Evolutionary conservation across 208 protist species (phyloP), one percentile per base, ranked within the genome.

Genomic region (Acanthamoeba comandoni): DNA sequence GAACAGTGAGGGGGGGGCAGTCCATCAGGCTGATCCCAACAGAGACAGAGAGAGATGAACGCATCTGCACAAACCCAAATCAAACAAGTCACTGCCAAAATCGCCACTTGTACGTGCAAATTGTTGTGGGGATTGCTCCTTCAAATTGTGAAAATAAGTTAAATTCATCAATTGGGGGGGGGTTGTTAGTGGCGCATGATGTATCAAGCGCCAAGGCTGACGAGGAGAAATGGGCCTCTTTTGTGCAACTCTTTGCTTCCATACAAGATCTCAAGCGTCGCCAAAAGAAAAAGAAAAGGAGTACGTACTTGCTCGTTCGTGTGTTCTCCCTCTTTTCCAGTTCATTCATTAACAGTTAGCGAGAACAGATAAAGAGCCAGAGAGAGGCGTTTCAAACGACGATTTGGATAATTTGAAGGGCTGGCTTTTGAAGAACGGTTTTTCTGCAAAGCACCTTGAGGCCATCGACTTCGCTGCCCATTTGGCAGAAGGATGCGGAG

Each of bases 401-500:
- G 79, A 88, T 39, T 19, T 88, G 52, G 79, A 64, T 8, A 29
- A 88, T 15, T n/a, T 88, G n/a, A 8, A 26, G 0, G 79, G 15
- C 35, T 88, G 79, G 79, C 35, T 88, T 53, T 39, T 88, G 19
- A 69, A 88, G 24, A 88, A 88, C 22, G 79, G 58, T 9, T 48
- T 88, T 35, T 31, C 48, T 35, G 19, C 52, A n/a, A 69, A 88
- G 79, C 70, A 60, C 31, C 39, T 88, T 4, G 79, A 88, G 31
- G 58, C 43, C 22, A 19, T 88, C 17, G 55, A 88, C 58, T 88
- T 88, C 53, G 57, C 19, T 4, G 58, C 79, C 52, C 65, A 88
- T 60, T 19, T 88, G 11, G 17, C 52, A 8, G 79, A 88, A 24
- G 79, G 79, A 19, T 24, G 79, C 26, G 79, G 79, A 17, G 52